Evolutionary conservation across 108 stramenopile genomes (phyloP), one percentile per base, ranked within the genome.

Genomic region (Skeletonema grethae): DNA sequence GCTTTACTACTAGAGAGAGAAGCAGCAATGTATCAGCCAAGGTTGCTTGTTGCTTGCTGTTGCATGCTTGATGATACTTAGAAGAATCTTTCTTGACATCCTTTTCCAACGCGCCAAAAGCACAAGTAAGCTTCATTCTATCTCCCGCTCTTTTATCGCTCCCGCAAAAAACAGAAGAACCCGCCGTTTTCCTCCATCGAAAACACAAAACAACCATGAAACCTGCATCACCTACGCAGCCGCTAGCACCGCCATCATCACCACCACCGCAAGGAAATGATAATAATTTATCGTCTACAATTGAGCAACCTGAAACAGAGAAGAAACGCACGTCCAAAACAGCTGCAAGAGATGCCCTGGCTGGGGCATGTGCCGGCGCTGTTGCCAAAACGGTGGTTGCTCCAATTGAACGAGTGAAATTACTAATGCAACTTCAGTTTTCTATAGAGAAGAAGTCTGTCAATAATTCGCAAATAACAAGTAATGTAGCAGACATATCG

Each of bases 391-490:
- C 98, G 13, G 86, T 67, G 20, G 86, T 89, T 62, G 99, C 99
- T 15, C 99, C 99, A 7, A 92, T 99, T 69, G 99, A 99, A 87
- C 97, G 99, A 9, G 91, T 99, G 38, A 99, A 99, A 77, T 88
- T 99, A 46, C 70, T 99, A 43, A 85, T 98, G 73, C 97, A 99
- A 76, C 82, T 91, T 50, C 90, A 88, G 56, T 74, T 77, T 39
- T 84, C 86, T 13, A 67, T 86, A 31, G 53, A 62, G 0, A 77
- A 74, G 24, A 68, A 15, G 38, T 61, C 15, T 58, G 13, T 15
- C 25, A 69, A 69, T 3, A 64, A 75, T 48, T 7, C 22, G n/a
- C 0, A 20, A 7, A 22, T 8, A 24, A 53, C 18, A 22, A 24
- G 0, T 24, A 22, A 0, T 53, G 50, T 22, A 53, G 16, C 2